Conservation (phyloP, 805 yeast genomes). For the Myxozyma neglecta region DNA sequence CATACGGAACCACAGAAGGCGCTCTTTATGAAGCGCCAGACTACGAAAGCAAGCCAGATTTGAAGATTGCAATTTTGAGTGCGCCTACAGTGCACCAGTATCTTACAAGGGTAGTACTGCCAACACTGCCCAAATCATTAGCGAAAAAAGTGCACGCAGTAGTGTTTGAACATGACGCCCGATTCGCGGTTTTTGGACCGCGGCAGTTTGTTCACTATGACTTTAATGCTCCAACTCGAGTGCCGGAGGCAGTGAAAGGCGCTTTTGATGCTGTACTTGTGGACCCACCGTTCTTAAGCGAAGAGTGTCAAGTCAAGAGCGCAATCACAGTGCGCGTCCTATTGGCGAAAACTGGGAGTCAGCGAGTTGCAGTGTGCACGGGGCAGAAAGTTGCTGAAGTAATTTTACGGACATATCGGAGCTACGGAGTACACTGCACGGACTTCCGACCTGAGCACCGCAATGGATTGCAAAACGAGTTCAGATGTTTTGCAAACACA, state of each 20-base stretch:
- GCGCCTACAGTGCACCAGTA: constrained; percentile 80
- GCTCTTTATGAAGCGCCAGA: neutral
- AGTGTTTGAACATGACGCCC: constrained; percentile 71
- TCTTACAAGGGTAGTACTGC: constrained; percentile 20
- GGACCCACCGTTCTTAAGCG: constrained; percentile 87
- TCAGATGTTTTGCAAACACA: constrained; percentile 77
- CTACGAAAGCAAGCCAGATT: constrained; percentile 7
- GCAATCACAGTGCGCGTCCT: constrained; percentile 63
- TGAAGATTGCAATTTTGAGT: constrained; percentile 66
- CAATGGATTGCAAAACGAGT: constrained; percentile 84
- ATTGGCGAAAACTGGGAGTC: constrained; percentile 35
- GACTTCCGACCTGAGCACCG: constrained; percentile 75
- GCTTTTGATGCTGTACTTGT: constrained; percentile 70
- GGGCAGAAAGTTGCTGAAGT: constrained; percentile 82
- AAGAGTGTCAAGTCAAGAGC: constrained; percentile 74
- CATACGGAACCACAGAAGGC: neutral
- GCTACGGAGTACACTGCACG: constrained; percentile 52
- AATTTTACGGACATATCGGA: constrained; percentile 64
- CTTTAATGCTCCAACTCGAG: constrained; percentile 63
- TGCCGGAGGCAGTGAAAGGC: constrained; percentile 57
- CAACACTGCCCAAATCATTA: constrained; percentile 11
- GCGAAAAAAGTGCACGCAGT: constrained; percentile 19
- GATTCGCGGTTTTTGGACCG: constrained; percentile 70
- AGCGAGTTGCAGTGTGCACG: constrained; percentile 65
- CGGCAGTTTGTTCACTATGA: constrained; percentile 72